Evolutionary conservation across 1,284 basidiomycete species (phyloP), one percentile per base, ranked within the genome.

Genomic region (Puccinia brachypodii): DNA sequence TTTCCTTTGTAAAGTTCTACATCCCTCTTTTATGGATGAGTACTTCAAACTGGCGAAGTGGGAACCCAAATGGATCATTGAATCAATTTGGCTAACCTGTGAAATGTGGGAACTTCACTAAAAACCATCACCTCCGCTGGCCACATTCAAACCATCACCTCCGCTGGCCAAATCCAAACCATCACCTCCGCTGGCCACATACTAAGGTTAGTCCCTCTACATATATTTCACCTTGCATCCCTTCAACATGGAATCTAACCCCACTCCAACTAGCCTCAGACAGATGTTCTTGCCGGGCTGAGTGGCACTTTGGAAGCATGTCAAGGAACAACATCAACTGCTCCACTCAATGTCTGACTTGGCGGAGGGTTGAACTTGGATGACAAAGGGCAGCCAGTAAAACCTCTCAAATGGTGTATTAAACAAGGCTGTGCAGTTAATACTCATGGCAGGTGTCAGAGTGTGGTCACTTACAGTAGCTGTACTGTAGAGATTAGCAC

Each of bases 11-110:
- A 9, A 31, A 64, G 60, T 64, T 64, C 60, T 33, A n/a, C 60
- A 64, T 64, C 60, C 60, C 31, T 64, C 19, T 6, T 64, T 64
- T 28, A 64, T 28, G 33, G 60, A 64, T 33, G 33, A 64, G 31
- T 64, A 64, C 31, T 64, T 64, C 31, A 64, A 64, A 25, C 60
- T 64, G 6, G 60, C 60, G 31, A 64, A 64, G 31, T 64, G 60
- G 60, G 33, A 64, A n/a, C 60, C 60, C 25, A 25, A 6, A 33
- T 64, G 60, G 33, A 64, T 64, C 28, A 13, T 28, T 2, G 6
- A 64, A 64, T 13, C 60, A 64, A 64, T 64, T 28, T 28, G 60
- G 60, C 25, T 64, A 13, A 64, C 60, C 31, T 31, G 60, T 13
- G 11, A 64, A 13, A 64, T 64, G 60, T 64, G 60, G 60, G 60